Evolutionary conservation across 108 stramenopile species (phyloP), one percentile per base, ranked within the genome.

Genomic region (Cyclostephanos tholiformis): DNA sequence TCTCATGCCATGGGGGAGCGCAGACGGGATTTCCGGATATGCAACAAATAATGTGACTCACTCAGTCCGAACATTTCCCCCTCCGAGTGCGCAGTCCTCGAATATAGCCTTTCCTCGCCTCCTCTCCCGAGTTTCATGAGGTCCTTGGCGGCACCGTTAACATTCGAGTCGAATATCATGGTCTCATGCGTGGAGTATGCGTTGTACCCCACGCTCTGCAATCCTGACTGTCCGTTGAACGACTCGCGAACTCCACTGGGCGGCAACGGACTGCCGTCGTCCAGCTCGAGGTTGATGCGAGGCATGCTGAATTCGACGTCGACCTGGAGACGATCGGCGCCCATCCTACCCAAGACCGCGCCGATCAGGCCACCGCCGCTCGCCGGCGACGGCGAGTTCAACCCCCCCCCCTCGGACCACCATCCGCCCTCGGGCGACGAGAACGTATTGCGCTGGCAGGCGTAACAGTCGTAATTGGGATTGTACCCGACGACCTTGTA

Each of bases 381-480:
- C n/a, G n/a, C 77, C 13, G 57, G 76, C 12, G 69, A 55, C 4
- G 53, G 71, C 25, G 52, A n/a, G 0, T 14, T n/a, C 32, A 25
- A 17, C 41, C 30, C 43, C 30, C 43, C 63, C 23, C 74, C 35
- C 69, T 70, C 30, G 19, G 76, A 71, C 36, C 68, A 27, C 23
- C 32, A 30, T 16, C 79, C 78, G 19, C 62, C 69, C 46, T 82
- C 71, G 9, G 89, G 88, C 20, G 82, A 50, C 38, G 91, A 74
- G 79, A 98, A 98, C 68, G 92, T 93, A 80, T 98, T 98, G 32
- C 89, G 86, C 71, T 98, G 98, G 78, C 98, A 98, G 63, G 96
- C 95, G 66, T 97, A 98, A 72, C 96, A 97, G 82, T 98, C 98
- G 81, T 98, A 98, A 77, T 97, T 96, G 65, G 95, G 90, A 84